phyloP scores from a whole-genome alignment of 2,329 filamentous ascomycete species.

The Fusarium compactum region DNA sequence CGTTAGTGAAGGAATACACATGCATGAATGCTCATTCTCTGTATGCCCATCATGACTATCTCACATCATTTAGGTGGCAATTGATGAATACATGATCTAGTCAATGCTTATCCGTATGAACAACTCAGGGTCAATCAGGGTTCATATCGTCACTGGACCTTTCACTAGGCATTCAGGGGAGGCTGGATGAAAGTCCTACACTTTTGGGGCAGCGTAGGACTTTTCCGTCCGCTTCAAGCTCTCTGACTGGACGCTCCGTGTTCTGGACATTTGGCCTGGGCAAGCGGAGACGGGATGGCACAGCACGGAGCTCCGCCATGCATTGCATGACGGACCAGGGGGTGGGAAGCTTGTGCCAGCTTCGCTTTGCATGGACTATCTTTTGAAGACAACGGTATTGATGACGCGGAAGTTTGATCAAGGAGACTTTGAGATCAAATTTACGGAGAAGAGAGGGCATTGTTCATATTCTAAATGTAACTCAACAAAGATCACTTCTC shows the following conservation, averaged over 20 bases:
- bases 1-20: not conserved
- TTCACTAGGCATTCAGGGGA: slow-evolving; percentile 4
- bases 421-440: not conserved
- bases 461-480: slow-evolving; percentile 1
- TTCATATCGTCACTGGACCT: not conserved
- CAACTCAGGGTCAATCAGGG: slow-evolving; percentile 20
- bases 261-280: slow-evolving; percentile 18
- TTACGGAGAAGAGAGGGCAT: slow-evolving; percentile 1
- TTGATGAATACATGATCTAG: not conserved
- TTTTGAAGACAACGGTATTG: slow-evolving; percentile 17
- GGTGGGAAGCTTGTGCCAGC: slow-evolving; percentile 44
- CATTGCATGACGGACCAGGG: slow-evolving; percentile 43
- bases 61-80: slow-evolving; percentile 6
- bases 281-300: slow-evolving; percentile 36
- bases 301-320: slow-evolving; percentile 29
- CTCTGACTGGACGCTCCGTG: slow-evolving; percentile 24
- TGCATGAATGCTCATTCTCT: not conserved
- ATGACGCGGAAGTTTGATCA: slow-evolving; percentile 15
- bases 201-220: slow-evolving; percentile 34
- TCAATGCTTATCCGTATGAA: slow-evolving; percentile 5
- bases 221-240: slow-evolving; percentile 20
- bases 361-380: slow-evolving; percentile 23
- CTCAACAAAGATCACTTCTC: slow-evolving; percentile 18
- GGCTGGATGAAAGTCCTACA: slow-evolving; percentile 35
- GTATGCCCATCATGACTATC: not conserved